Conservation (phyloP, 306 rosid species). For the Adenanthera pavonina region DNA sequence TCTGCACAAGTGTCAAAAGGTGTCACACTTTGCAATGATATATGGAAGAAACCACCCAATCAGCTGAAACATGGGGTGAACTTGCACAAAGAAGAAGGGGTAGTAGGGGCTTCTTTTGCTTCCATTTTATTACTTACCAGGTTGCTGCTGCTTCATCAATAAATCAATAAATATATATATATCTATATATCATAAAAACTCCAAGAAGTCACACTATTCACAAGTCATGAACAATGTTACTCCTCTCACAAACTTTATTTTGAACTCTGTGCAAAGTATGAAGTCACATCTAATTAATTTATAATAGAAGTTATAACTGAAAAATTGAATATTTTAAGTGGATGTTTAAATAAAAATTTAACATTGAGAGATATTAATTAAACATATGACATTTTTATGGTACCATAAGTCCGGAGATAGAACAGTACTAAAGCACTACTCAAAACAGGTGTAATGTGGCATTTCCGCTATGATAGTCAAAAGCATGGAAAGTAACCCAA, state of each 20-base stretch:
- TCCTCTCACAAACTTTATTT: no score
- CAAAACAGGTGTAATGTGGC: no score
- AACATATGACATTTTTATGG: background rate
- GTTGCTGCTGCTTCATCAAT: background rate
- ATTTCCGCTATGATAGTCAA: background rate
- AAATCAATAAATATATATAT: no score
- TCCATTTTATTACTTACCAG: background rate
- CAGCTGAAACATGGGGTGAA: conserved; percentile 28
- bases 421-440: background rate
- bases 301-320: background rate
- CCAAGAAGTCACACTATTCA: no score
- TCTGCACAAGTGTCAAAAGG: conserved; percentile 58
- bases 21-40: conserved; percentile 30
- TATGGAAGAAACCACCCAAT: conserved; percentile 13
- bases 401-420: background rate
- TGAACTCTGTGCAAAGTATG: no score
- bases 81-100: conserved; percentile 23
- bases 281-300: background rate
- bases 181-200: no score
- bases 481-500: background rate
- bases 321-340: background rate
- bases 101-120: background rate
- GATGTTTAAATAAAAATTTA: background rate
- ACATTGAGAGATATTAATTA: background rate
- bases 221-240: no score